These are phyloP conservation scores for Fusarium abutilonis DNA, from an alignment of 2,329 filamentous ascomycete genomes.

Conservation along the genomic window DNA sequence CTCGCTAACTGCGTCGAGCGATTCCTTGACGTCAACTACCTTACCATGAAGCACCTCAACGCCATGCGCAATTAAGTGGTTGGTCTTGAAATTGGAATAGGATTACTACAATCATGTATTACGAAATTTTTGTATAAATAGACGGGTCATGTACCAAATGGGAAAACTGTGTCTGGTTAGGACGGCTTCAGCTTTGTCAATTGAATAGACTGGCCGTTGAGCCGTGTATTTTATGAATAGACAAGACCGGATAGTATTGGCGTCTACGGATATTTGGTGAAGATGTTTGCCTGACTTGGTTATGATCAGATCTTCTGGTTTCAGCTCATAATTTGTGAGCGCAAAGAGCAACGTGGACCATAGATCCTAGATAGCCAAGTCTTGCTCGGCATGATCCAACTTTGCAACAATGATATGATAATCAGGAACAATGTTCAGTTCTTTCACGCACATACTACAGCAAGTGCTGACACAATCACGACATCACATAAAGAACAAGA, in stretches of 20 bases:
- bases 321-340: too few species aligned
- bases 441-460: not conserved
- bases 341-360: too few species aligned
- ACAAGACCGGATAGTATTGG: not conserved
- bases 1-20: constrained; percentile 93
- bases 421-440: not conserved
- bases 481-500: not conserved
- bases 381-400: not conserved
- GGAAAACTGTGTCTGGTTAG: not conserved
- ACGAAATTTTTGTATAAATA: constrained; percentile 31
- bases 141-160: constrained; percentile 12
- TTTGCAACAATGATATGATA: not conserved
- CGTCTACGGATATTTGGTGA: not conserved
- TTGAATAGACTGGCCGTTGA: constrained; percentile 9
- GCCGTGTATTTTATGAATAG: constrained; percentile 25
- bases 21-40: constrained; percentile 87
- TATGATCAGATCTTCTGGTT: not conserved
- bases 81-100: not conserved
- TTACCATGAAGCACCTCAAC: constrained; percentile 87
- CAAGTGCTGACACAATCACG: not conserved
- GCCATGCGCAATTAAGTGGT: constrained; percentile 55
- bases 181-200: constrained; percentile 1
- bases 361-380: too few species aligned
- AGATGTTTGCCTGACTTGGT: not conserved
- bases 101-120: constrained; percentile 7